Evolutionary conservation across 441 rosid genomes (phyloP), one percentile per base, ranked within the genome.

Genomic region (Melastoma candidum): DNA sequence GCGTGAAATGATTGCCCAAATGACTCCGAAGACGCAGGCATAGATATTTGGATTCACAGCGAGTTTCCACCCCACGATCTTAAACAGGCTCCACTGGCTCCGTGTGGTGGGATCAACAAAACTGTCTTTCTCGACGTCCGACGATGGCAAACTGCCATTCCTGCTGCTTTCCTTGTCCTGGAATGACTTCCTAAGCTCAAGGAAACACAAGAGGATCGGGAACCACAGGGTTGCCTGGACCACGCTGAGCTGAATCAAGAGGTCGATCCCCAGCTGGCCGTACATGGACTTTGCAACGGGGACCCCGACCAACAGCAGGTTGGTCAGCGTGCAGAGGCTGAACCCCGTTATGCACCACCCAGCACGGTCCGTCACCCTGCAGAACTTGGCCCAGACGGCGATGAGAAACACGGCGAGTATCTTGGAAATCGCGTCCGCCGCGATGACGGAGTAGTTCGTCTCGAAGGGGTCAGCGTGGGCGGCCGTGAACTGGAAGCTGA

Each of bases 401-500:
- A 60, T 46, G 3, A 47, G 14, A 14, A n/a, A 13, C 9, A 46
- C 50, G 29, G 46, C 39, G 43, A 36, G 11, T 4, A 60, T 26
- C 49, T 60, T 60, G 32, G 63, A 51, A 22, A 60, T 39, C 4
- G 64, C 51, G 9, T 60, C 57, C 4, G 64, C 57, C 0, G 50
- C 57, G 7, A 60, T 11, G 51, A 60, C 36, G 10, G 39, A 24
- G 29, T 44, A 51, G 36, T 51, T 60, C 57, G 52, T 60, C 25
- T 46, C 6, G 46, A 3, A 52, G 1, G 50, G 50, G 12, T 60
- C n/a, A 11, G 48, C 55, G 29, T 46, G 64, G 26, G 5, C 14
- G 12, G 64, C 64, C 1, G 51, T 60, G 57, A 60, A 60, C 8
- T 60, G n/a, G 1, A 60, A 60, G 51, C 64, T 14, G 48, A 60